Evolutionary conservation across 148 eudicot genomes (phyloP).

Genomic region (Arctostaphylos glauca): DNA sequence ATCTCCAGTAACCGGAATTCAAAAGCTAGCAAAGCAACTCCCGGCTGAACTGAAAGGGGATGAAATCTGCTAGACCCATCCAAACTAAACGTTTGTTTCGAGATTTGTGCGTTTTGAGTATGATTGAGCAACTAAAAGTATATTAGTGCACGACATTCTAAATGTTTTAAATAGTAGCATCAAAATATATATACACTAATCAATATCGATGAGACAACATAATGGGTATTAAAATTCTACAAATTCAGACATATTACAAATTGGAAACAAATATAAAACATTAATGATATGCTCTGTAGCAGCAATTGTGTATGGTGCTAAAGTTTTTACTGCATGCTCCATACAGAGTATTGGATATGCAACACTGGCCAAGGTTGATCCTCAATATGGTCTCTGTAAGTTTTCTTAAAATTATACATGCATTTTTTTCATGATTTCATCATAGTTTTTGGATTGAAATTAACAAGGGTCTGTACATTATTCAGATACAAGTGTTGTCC

Average conservation of each 20-base stretch:
- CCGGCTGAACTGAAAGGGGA: too few species aligned
- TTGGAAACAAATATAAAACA: too few species aligned
- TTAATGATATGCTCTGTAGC: too few species aligned
- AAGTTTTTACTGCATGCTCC: neutral
- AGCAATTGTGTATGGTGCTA: neutral
- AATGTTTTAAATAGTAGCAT: too few species aligned
- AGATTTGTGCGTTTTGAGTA: neutral
- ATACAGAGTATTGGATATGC: conserved; percentile 48
- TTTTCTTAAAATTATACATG: too few species aligned
- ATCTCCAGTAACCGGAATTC: too few species aligned
- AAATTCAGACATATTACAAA: neutral
- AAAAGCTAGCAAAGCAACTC: too few species aligned
- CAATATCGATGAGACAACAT: too few species aligned
- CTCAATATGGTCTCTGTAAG: conserved; percentile 45
- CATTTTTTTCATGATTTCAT: too few species aligned
- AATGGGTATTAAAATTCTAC: neutral
- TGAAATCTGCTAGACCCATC: too few species aligned
- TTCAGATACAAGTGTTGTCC: conserved; percentile 52
- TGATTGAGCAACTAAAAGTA: neutral
- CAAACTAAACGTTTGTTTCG: neutral
- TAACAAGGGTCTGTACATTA: neutral
- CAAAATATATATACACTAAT: too few species aligned
- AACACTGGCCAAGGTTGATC: conserved; percentile 41
- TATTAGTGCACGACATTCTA: too few species aligned
- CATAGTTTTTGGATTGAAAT: neutral